A percentile compares a stretch with the other conserved stretches of the same genome.
Conservation (phyloP, 768 basidiomycete species). For the Candolleomyces efflorescens region DNA sequence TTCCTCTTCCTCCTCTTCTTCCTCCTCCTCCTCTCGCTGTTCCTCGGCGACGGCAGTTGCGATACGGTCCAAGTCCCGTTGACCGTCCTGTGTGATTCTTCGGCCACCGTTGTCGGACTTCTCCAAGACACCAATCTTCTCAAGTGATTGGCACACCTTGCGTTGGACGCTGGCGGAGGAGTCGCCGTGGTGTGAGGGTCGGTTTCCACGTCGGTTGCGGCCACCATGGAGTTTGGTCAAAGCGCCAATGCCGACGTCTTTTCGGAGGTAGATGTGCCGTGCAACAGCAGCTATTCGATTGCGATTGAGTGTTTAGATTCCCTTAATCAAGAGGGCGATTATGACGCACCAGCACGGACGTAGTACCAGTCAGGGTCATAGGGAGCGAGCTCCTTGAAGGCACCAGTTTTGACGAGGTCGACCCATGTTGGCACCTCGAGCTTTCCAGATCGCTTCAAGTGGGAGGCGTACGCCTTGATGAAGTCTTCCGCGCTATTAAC, state of each 20-base stretch:
- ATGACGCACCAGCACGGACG: conserved; percentile 85
- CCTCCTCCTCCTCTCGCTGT: conserved; percentile 66
- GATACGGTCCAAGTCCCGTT: conserved; percentile 92
- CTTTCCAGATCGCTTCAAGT: conserved; percentile 98
- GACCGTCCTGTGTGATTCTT: conserved; percentile 94
- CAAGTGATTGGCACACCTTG: conserved; percentile 93
- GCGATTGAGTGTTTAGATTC: conserved; percentile 1
- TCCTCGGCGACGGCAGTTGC: conserved; percentile 86
- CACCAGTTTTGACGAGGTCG: conserved; percentile 96
- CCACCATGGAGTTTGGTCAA: conserved; percentile 96
- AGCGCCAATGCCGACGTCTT: conserved; percentile 91
- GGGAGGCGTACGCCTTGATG: conserved; percentile 91
- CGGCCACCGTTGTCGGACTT: conserved; percentile 91
- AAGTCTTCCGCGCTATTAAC: conserved; percentile 80
- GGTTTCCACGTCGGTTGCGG: conserved; percentile 92
- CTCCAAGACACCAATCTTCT: conserved; percentile 99
- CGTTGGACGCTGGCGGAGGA: conserved; percentile 88
- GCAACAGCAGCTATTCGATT: conserved; percentile 76
- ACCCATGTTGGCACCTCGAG: conserved; percentile 99
- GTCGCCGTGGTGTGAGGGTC: conserved; percentile 91
- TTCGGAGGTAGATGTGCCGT: conserved; percentile 99
- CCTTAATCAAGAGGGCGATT: conserved; percentile 4
- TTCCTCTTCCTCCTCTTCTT: conserved; percentile 70
- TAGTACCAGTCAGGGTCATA: conserved; percentile 99
- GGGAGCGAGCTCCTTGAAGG: conserved; percentile 96